Base-by-base conservation (phyloP, 495 filamentous ascomycete species). In the Cudoniella acicularis region DNA sequence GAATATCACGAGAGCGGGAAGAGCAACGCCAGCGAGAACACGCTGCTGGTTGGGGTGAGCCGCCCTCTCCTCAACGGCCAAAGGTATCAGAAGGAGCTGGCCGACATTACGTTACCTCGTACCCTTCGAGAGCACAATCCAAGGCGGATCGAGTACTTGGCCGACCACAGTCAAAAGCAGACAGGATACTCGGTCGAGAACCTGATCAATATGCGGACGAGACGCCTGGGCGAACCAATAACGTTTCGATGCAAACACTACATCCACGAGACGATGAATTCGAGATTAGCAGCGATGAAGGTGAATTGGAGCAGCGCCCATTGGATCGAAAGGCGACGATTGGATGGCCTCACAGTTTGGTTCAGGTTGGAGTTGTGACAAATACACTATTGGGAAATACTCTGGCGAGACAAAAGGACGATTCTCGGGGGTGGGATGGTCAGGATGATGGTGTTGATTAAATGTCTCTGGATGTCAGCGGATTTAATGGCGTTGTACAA, bases 21-120 rank as follows among this genome's bases (percentile, higher is more conserved):
- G 75, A 79, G 52, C 85, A 89, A 59, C 68, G 75, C 21, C 77
- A 82, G 54, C 74, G 83, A 45, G 83, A 88, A 63, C 61, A 71
- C 17, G 69, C 67, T n/a, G 79, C 80, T 1, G 80, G 81, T 0
- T 83, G 83, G 81, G 82, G 79, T n/a, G 52, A 49, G 9, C 67
- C 66, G 8, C 53, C 48, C 61, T 57, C 43, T 20, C 52, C 59
- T 25, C n/a, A 18, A 51, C 17, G 48, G 17, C 57, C 55, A 24
- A 48, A 42, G 2, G 58, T 20, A 41, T 36, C 27, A 13, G 54
- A 42, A 54, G 71, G 71, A 57, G 60, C 22, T 52, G 69, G 18
- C 49, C 63, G 53, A 63, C 66, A 68, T 52, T 68, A 68, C 57
- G 58, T 61, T 17, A 20, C n/a, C 24, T 43, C 58, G 2, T 61